phyloP scores from a whole-genome alignment of 2,329 filamentous ascomycete species.

The Aspergillus fischeri region DNA sequence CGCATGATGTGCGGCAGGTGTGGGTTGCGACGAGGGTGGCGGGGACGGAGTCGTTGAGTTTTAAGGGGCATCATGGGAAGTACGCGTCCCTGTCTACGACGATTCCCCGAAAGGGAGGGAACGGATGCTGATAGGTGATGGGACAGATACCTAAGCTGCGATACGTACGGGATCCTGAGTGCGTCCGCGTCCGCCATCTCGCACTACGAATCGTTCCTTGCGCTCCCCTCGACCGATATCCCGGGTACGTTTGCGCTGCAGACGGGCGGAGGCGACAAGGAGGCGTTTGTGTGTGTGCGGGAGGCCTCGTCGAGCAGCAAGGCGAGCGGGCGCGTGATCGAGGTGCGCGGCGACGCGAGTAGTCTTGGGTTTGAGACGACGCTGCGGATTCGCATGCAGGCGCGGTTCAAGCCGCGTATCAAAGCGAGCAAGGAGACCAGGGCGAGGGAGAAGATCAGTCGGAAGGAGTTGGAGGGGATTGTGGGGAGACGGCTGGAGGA shows the following conservation, averaged over 20 bases:
- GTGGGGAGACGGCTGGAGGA: constrained; percentile 74
- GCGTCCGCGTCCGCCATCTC: constrained; percentile 79
- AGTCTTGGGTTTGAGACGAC: constrained; percentile 65
- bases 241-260: constrained; percentile 71
- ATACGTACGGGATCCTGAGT: constrained; percentile 73
- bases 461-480: constrained; percentile 76
- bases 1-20: constrained; percentile 92
- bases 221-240: constrained; percentile 59
- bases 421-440: constrained; percentile 79
- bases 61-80: constrained; percentile 89
- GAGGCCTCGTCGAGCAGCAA: constrained; percentile 41
- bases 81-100: constrained; percentile 31
- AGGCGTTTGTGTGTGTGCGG: constrained; percentile 65
- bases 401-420: constrained; percentile 81
- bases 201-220: constrained; percentile 73
- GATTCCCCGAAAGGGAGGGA: not conserved
- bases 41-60: constrained; percentile 74
- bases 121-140: not conserved
- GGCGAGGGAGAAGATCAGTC: constrained; percentile 77
- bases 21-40: constrained; percentile 84
- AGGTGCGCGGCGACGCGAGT: constrained; percentile 73
- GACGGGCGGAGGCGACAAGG: constrained; percentile 54
- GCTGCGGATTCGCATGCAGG: constrained; percentile 86
- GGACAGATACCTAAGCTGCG: constrained; percentile 73
- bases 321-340: constrained; percentile 49